These are phyloP conservation scores for Nicotiana attenuata DNA, from an alignment of 257 asterid species.

Conservation along the genomic window DNA sequence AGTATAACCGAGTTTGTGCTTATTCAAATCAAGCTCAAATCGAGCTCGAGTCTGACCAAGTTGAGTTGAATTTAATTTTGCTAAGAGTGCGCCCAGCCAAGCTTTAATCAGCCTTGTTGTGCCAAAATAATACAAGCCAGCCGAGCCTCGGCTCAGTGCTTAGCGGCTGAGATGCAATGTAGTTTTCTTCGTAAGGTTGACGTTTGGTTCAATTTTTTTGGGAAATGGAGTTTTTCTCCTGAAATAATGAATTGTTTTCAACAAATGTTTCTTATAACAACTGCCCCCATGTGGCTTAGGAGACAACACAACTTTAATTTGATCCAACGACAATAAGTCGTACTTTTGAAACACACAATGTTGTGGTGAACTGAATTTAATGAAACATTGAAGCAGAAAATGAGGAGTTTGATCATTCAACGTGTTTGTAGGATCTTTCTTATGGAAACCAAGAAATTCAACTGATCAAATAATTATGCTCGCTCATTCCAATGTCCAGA, in stretches of 20 bases:
- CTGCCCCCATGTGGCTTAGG: background rate
- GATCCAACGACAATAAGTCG: background rate
- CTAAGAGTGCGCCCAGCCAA: too few species aligned
- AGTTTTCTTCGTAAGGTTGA: too few species aligned
- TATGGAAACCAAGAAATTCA: background rate
- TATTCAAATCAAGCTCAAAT: too few species aligned
- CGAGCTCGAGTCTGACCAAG: too few species aligned
- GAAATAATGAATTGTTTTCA: background rate
- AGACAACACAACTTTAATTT: background rate
- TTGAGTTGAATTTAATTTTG: too few species aligned
- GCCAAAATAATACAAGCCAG: too few species aligned
- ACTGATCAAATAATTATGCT: too few species aligned
- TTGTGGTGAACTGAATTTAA: background rate
- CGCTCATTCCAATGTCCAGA: too few species aligned
- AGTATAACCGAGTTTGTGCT: too few species aligned
- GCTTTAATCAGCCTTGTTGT: too few species aligned
- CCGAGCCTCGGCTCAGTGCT: too few species aligned
- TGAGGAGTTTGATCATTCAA: background rate
- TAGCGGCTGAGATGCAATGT: too few species aligned
- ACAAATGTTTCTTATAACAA: background rate
- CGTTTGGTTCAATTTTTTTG: background rate
- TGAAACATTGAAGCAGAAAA: background rate
- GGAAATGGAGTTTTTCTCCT: background rate
- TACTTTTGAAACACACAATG: background rate
- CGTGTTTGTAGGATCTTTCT: slow-evolving; percentile 7